phyloP scores from a whole-genome alignment of 208 protist species.

The Trypanosoma mega region DNA sequence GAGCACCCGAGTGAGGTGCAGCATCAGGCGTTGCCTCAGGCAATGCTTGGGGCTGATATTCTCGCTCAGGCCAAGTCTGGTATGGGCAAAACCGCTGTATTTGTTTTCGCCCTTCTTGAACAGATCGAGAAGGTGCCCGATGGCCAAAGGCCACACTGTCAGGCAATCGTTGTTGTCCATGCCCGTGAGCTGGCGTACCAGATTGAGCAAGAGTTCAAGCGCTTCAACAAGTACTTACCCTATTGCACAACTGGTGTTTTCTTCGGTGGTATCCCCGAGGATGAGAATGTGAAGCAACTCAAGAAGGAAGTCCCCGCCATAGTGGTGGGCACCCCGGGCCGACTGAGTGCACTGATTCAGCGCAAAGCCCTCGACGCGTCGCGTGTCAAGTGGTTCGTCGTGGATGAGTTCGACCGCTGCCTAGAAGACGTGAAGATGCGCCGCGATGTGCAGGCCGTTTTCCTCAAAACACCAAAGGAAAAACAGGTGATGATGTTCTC shows the following conservation, averaged over 20 bases:
- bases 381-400: conserved; percentile 97
- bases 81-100: conserved; percentile 99
- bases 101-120: conserved; percentile 98
- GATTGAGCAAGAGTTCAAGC: conserved; percentile 98
- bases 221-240: conserved; percentile 97
- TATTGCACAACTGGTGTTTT: conserved; percentile 94
- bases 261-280: conserved; percentile 96
- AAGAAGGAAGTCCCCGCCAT: conserved; percentile 94
- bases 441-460: conserved; percentile 98
- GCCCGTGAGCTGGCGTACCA: conserved; percentile 99
- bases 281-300: conserved; percentile 84
- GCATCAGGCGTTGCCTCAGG: conserved; percentile 98
- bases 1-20: conserved; percentile 97
- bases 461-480: conserved; percentile 94
- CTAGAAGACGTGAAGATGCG: conserved; percentile 96
- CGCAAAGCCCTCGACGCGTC: conserved; percentile 92
- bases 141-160: conserved; percentile 80
- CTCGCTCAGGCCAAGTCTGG: conserved; percentile 99
- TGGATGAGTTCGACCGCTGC: conserved; percentile 99
- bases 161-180: conserved; percentile 95
- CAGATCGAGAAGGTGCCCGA: conserved; percentile 92
- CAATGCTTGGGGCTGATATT: conserved; percentile 97
- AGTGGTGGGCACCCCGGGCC: conserved; percentile 98
- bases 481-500: conserved; percentile 99
- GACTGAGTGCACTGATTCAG: conserved; percentile 93